Base-by-base conservation (phyloP, 2,329 filamentous ascomycete genomes). In the Botrytis squamosa region DNA sequence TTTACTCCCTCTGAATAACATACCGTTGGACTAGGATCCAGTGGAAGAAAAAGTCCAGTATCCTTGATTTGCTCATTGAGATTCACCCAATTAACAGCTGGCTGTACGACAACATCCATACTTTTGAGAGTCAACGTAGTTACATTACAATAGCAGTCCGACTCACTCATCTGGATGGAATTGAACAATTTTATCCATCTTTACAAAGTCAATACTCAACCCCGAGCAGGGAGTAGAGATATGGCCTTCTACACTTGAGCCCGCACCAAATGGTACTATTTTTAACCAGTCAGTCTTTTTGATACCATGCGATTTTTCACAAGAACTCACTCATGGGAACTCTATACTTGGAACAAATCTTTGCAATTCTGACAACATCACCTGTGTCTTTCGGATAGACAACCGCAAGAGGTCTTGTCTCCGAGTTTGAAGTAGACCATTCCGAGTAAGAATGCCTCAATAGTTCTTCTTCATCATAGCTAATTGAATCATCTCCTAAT, bases 31-130 rank as follows among this genome's bases (percentile, higher is more conserved):
- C 75, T 82, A 18, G 95, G 95, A 79, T 97, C 95, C 7, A 97
- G 90, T 1, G 94, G 95, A 80, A 97, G 96, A 83, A 97, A 97
- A 3, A 97, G 87, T 0, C 93, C 93, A 4, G 88, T 90, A 25
- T 88, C 85, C 81, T 91, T 88, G 63, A 90, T 81, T 77, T 87
- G 83, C 76, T 91, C 88, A 78, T 97, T 98, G 73, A 98, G 84
- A 71, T 92, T 89, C 86, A 96, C 93, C 93, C 94, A 98, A 20
- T 91, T 91, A 10, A 97, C 90, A 12, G 92, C 92, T 3, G 95
- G 95, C 81, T 98, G 95, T 3, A 97, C 94, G 7, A 97, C 92
- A 69, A 97, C 86, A 79, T 98, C 95, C 92, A 97, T 93, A 81
- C 72, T 73, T 60, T 5, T 3, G 1, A 20, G 3, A 25, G 60